phyloP scores from a whole-genome alignment of 352 stramenopile species.

The Pythium phragmitis region DNA sequence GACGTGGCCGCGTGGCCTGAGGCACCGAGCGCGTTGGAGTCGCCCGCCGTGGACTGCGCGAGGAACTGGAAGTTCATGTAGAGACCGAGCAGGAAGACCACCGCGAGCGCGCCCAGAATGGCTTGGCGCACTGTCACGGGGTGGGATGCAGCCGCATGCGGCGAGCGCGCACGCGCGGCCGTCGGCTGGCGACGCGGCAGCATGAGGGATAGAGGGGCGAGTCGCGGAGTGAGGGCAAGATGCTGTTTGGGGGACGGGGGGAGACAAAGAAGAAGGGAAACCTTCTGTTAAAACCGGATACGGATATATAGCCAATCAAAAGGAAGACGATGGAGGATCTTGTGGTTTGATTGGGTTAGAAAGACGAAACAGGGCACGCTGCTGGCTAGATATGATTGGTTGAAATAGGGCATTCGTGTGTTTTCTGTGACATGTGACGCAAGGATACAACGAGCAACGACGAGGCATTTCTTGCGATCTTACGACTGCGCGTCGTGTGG shows the following conservation, averaged over 20 bases:
- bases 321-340: background rate
- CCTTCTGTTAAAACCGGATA: constrained; percentile 15
- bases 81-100: constrained; percentile 53
- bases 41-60: constrained; percentile 25
- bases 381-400: constrained; percentile 15
- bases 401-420: background rate
- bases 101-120: constrained; percentile 31
- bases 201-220: constrained; percentile 21
- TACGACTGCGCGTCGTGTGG: constrained; percentile 2
- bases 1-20: background rate
- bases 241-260: background rate
- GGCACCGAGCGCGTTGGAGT: constrained; percentile 27
- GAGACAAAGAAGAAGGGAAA: background rate
- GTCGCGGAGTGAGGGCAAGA: background rate
- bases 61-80: constrained; percentile 76
- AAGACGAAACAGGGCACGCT: background rate
- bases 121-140: constrained; percentile 21
- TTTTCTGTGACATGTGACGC: constrained; percentile 25
- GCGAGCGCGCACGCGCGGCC: constrained; percentile 32
- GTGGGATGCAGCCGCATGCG: constrained; percentile 28
- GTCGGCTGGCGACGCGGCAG: constrained; percentile 54
- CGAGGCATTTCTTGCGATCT: background rate
- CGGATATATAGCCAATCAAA: constrained; percentile 19
- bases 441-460: constrained; percentile 1
- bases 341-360: constrained; percentile 8